phyloP scores from a whole-genome alignment of 768 basidiomycete genomes.

The Cyathus striatus region DNA sequence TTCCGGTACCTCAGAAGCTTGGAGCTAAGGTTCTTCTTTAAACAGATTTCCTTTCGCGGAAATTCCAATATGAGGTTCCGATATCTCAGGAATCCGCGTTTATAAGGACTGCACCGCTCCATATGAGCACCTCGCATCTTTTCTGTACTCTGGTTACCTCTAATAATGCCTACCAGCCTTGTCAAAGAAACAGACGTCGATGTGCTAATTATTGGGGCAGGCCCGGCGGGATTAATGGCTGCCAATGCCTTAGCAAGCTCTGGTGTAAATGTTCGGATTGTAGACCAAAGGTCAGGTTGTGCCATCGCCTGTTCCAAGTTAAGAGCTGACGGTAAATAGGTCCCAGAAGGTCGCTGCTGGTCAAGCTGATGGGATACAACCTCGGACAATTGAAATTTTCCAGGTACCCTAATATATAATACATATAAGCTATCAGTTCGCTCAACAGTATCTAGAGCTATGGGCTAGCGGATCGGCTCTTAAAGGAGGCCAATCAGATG shows the following conservation, averaged over 20 bases:
- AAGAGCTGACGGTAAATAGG: slow-evolving; percentile 18
- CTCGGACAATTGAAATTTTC: slow-evolving; percentile 48
- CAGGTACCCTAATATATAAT: slow-evolving; percentile 30
- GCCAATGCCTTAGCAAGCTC: slow-evolving; percentile 55
- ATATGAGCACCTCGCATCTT: neutral
- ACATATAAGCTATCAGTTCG: neutral
- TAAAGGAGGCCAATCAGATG: slow-evolving; percentile 64
- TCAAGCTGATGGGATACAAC: slow-evolving; percentile 58
- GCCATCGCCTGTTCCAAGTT: neutral
- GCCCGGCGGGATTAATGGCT: slow-evolving; percentile 63
- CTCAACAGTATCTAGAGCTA: slow-evolving; percentile 51
- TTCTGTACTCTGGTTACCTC: neutral
- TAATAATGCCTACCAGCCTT: slow-evolving; percentile 2
- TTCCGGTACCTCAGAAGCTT: too few relatives aligned
- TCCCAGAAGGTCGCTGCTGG: slow-evolving; percentile 45
- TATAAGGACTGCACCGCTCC: neutral
- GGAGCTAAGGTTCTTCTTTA: too few relatives aligned
- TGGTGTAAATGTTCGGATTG: slow-evolving; percentile 52
- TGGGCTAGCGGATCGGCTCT: slow-evolving; percentile 61
- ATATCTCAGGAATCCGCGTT: neutral
- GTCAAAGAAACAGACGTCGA: slow-evolving; percentile 40
- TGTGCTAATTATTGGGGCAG: slow-evolving; percentile 60
- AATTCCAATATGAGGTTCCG: too few relatives aligned
- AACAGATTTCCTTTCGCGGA: too few relatives aligned
- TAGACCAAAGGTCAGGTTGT: slow-evolving; percentile 49